A percentile compares a stretch with the other conserved stretches of the same genome.
Conservation (phyloP, 2,329 filamentous ascomycete genomes). For the Lithohypha guttulata region DNA sequence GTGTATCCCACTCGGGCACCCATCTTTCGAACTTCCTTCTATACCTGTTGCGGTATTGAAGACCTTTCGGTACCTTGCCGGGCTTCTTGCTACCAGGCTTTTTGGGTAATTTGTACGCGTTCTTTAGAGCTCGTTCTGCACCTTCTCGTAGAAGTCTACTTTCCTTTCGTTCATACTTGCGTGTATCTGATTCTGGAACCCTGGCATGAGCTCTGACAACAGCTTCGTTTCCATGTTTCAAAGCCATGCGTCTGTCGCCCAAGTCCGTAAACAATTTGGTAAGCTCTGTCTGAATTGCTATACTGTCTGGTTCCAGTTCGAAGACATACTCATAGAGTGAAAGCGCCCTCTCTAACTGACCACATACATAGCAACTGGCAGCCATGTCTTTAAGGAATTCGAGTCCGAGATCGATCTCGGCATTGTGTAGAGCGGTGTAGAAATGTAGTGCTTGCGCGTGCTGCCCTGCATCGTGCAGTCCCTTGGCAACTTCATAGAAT, state of each 20-base stretch:
- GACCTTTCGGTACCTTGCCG: conserved; percentile 5
- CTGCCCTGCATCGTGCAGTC: conserved; percentile 41
- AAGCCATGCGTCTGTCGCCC: conserved; percentile 63
- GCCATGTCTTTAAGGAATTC: conserved; percentile 41
- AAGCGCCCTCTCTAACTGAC: conserved; percentile 58
- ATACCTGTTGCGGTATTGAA: background rate
- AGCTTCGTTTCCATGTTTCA: conserved; percentile 65
- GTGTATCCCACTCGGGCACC: background rate
- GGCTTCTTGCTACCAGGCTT: conserved; percentile 1
- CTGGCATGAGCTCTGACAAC: conserved; percentile 47
- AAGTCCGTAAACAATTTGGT: conserved; percentile 74
- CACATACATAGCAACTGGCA: conserved; percentile 55
- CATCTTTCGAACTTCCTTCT: conserved; percentile 2
- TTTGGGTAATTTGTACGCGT: conserved; percentile 16
- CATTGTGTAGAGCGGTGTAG: conserved; percentile 42
- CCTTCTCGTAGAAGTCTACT: conserved; percentile 17
- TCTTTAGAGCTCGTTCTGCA: conserved; percentile 20
- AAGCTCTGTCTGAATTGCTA: conserved; percentile 67
- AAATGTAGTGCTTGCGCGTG: conserved; percentile 48
- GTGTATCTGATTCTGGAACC: conserved; percentile 15
- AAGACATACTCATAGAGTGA: conserved; percentile 66
- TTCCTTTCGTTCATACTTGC: conserved; percentile 22
- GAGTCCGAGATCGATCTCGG: conserved; percentile 28
- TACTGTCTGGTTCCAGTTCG: conserved; percentile 57
- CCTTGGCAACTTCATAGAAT: conserved; percentile 60